These are phyloP conservation scores for Russula foetens DNA, from an alignment of 768 basidiomycete genomes.

Conservation along the genomic window DNA sequence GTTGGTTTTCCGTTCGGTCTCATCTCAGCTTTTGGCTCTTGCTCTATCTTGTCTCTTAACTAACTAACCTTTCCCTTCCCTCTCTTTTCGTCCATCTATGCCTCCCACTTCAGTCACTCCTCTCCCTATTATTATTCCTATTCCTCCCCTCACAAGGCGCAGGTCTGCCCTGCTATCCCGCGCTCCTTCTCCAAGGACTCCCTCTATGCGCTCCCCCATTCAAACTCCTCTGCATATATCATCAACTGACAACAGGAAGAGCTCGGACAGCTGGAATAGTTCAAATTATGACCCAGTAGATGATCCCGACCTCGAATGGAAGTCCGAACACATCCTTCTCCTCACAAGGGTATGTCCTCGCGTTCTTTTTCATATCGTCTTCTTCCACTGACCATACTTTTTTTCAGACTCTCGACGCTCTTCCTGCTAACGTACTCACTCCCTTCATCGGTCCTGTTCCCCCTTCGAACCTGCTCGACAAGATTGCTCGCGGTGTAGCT, in stretches of 20 bases:
- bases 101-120: slow-evolving; percentile 41
- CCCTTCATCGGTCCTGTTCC: slow-evolving; percentile 81
- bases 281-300: slow-evolving; percentile 59
- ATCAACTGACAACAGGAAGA: slow-evolving; percentile 47
- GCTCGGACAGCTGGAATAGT: slow-evolving; percentile 80
- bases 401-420: slow-evolving; percentile 67
- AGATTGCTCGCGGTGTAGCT: slow-evolving; percentile 70
- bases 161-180: slow-evolving; percentile 44
- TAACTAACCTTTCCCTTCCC: slow-evolving; percentile 17
- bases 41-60: slow-evolving; percentile 9
- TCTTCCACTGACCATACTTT: slow-evolving; percentile 13
- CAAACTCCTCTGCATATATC: slow-evolving; percentile 46
- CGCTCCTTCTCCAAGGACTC: slow-evolving; percentile 42
- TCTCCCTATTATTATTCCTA: slow-evolving; percentile 55
- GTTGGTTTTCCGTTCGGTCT: neutral
- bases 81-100: slow-evolving; percentile 24
- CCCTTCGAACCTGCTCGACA: slow-evolving; percentile 79
- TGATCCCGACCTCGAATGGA: slow-evolving; percentile 66
- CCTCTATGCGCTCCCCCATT: slow-evolving; percentile 47
- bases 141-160: slow-evolving; percentile 44
- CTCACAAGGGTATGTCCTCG: slow-evolving; percentile 49
- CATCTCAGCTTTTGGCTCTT: slow-evolving; percentile 1
- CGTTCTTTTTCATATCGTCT: slow-evolving; percentile 4
- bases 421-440: slow-evolving; percentile 77
- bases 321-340: slow-evolving; percentile 58